These are phyloP conservation scores for Schizophyllum commune DNA, from an alignment of 1,284 basidiomycete species.

Conservation along the genomic window DNA sequence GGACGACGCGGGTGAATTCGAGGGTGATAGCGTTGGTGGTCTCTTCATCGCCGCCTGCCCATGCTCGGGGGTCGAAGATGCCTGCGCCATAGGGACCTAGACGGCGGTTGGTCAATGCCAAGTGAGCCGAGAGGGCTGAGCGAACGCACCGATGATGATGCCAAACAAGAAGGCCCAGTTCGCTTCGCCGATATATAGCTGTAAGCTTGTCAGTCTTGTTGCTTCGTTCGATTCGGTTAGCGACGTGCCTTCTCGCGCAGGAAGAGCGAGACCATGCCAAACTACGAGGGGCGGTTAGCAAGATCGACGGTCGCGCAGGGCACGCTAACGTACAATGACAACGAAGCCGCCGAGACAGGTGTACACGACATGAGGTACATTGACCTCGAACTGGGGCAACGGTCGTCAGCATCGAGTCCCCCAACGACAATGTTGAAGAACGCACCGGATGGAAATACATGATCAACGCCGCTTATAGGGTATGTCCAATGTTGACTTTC, in stretches of 20 bases:
- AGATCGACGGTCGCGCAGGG: not conserved
- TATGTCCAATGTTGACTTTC: not conserved
- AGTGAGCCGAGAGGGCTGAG: constrained; percentile 12
- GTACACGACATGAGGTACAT: constrained; percentile 71
- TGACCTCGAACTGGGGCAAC: constrained; percentile 51
- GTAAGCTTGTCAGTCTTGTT: constrained; percentile 1
- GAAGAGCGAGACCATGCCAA: constrained; percentile 91
- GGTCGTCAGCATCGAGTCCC: not conserved
- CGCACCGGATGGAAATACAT: not conserved
- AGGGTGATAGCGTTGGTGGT: constrained; percentile 68
- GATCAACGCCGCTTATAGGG: not conserved
- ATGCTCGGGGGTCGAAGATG: constrained; percentile 81
- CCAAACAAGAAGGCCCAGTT: constrained; percentile 94
- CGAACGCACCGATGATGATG: constrained; percentile 70
- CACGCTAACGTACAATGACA: constrained; percentile 50
- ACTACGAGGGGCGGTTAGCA: constrained; percentile 35
- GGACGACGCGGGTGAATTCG: constrained; percentile 92
- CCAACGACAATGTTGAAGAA: not conserved
- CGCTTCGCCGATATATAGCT: constrained; percentile 94
- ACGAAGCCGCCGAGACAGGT: constrained; percentile 80
- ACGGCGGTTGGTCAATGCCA: constrained; percentile 3
- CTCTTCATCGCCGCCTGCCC: constrained; percentile 55
- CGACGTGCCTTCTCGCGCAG: constrained; percentile 75
- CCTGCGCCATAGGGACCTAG: constrained; percentile 79
- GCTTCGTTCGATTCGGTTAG: not conserved